Conservation (phyloP, 257 asterid species). For the Nyctanthes arbortristis region DNA sequence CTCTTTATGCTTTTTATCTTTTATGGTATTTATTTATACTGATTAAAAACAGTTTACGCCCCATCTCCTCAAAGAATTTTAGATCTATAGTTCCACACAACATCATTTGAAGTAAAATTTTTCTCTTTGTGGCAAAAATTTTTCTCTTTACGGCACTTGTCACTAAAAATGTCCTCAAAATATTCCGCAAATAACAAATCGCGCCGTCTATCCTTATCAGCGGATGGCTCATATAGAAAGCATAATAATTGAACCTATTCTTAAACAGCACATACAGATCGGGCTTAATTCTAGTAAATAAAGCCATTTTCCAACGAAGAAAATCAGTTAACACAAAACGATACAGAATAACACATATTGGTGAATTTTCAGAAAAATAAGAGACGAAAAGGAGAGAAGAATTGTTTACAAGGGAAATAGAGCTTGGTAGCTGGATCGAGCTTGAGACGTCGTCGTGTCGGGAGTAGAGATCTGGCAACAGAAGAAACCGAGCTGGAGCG, state of each 20-base stretch:
- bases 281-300: constrained; percentile 15
- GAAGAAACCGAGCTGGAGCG: constrained; percentile 65
- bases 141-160: neutral
- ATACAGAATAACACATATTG: neutral
- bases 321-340: neutral
- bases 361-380: neutral
- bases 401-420: constrained; percentile 70
- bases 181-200: neutral
- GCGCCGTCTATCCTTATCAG: neutral
- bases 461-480: constrained; percentile 89
- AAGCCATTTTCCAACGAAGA: neutral
- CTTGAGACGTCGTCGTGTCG: constrained; percentile 85
- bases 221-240: neutral
- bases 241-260: constrained; percentile 6
- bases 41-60: neutral
- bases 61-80: neutral
- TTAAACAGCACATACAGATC: constrained; percentile 25
- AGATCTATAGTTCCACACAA: neutral
- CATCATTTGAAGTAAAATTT: neutral
- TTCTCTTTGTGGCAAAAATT: neutral
- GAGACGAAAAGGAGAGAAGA: constrained; percentile 9
- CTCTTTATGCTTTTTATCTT: neutral
- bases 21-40: neutral
- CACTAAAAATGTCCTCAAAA: neutral
- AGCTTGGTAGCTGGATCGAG: constrained; percentile 93